Evolutionary conservation across 2,329 filamentous ascomycete species (phyloP).

Genomic region (Fusarium tuaranense): DNA sequence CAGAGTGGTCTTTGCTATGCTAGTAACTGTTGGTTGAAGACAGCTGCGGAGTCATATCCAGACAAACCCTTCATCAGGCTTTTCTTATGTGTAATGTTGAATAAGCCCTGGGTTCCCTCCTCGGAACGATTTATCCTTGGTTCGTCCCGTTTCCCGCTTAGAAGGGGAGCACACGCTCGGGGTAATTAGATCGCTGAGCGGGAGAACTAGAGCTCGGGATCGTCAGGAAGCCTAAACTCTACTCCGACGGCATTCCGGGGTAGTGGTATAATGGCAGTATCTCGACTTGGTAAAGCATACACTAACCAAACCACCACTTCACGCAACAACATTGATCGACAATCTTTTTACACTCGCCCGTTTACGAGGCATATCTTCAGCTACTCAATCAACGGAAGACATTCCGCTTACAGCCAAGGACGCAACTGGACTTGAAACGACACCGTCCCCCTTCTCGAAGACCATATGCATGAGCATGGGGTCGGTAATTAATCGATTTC

Average conservation of each 20-base stretch:
- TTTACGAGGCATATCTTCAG: not conserved
- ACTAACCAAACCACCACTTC: not conserved
- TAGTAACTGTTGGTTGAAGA: not conserved
- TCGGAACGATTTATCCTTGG: not conserved
- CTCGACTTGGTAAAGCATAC: not conserved
- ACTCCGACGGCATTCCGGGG: not conserved
- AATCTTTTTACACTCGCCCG: not conserved
- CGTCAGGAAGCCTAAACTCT: not conserved
- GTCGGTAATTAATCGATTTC: not conserved
- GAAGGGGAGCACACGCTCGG: not conserved
- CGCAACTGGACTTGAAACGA: conserved; percentile 3
- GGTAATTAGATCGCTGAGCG: not conserved
- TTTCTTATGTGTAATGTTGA: not conserved
- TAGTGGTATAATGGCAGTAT: not conserved
- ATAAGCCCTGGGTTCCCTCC: not conserved
- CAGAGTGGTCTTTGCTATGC: not conserved
- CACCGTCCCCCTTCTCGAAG: not conserved
- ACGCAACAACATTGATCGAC: not conserved
- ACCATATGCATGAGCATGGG: not conserved
- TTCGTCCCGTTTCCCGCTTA: not conserved
- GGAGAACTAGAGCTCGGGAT: not conserved
- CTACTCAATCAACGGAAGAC: not conserved
- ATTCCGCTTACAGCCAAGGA: not conserved
- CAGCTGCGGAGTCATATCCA: not conserved
- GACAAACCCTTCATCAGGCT: not conserved